phyloP scores from a whole-genome alignment of 352 stramenopile species.

The Pythium chondricola region DNA sequence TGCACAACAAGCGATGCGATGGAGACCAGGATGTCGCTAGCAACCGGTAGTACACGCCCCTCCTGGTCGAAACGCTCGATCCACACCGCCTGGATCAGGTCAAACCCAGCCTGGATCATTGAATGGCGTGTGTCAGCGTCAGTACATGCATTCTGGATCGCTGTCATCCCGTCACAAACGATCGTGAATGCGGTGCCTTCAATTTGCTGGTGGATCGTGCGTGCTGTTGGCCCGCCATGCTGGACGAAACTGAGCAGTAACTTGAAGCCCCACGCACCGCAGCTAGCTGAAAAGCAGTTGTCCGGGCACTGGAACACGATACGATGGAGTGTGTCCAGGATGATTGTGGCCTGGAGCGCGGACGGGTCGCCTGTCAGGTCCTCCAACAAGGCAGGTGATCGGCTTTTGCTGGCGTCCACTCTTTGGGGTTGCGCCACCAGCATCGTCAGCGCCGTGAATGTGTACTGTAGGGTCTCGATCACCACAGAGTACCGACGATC shows the following conservation, averaged over 20 bases:
- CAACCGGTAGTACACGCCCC: neutral
- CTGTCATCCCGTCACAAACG: too few species aligned
- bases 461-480: conserved; percentile 5
- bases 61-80: conserved; percentile 12
- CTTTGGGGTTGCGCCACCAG: neutral
- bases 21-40: neutral
- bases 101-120: conserved; percentile 1
- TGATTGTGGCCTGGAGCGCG: neutral
- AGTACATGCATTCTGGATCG: too few species aligned
- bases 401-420: neutral
- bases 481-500: neutral
- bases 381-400: conserved; percentile 1
- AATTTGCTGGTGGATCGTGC: conserved; percentile 6
- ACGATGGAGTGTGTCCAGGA: too few species aligned
- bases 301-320: neutral
- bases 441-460: conserved; percentile 3
- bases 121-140: too few species aligned
- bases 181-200: too few species aligned
- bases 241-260: conserved; percentile 3
- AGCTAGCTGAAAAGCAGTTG: neutral
- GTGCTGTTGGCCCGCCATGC: conserved; percentile 3
- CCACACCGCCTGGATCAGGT: conserved; percentile 9
- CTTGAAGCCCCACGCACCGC: conserved; percentile 4
- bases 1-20: neutral
- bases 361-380: conserved; percentile 3